A percentile compares a stretch with the other conserved stretches of the same genome.
Conservation (phyloP, 75 land plant genomes). For the Pinus albicaulis region DNA sequence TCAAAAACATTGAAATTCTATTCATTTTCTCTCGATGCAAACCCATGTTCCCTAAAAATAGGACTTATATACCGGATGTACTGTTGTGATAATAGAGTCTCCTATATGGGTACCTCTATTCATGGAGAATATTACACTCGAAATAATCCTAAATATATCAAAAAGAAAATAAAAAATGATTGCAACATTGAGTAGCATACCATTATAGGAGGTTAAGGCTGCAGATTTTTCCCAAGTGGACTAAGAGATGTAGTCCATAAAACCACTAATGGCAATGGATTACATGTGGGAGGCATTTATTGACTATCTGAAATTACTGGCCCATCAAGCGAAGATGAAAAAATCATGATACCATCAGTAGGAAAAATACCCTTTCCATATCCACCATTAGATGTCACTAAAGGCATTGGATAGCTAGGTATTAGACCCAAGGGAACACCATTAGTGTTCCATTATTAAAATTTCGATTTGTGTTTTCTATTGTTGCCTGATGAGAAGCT, state of each 20-base stretch:
- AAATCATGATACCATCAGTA: slow-evolving; percentile 50
- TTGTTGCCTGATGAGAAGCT: slow-evolving; percentile 44
- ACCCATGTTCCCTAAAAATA: no score
- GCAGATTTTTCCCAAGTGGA: slow-evolving; percentile 41
- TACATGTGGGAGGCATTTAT: slow-evolving; percentile 40
- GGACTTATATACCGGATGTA: no score
- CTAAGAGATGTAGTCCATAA: slow-evolving; percentile 15
- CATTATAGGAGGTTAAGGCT: slow-evolving; percentile 39
- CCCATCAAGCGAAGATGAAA: slow-evolving; percentile 66
- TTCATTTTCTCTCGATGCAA: no score
- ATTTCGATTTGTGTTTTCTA: slow-evolving; percentile 36
- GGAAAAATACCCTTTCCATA: slow-evolving; percentile 54
- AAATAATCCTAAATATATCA: background rate
- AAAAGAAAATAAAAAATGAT: background rate
- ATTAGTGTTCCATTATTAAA: slow-evolving; percentile 28
- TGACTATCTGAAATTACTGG: slow-evolving; percentile 48
- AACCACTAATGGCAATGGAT: slow-evolving; percentile 13
- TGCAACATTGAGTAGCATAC: slow-evolving; percentile 20
- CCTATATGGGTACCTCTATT: no score
- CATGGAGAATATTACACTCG: background rate
- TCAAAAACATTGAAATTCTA: no score
- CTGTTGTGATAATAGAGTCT: no score
- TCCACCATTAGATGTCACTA: slow-evolving; percentile 32
- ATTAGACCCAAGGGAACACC: slow-evolving; percentile 33
- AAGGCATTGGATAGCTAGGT: slow-evolving; percentile 39